Percentiles rank a stretch among this genome's conserved stretches.
Evolutionary conservation across 768 basidiomycete genomes (phyloP).

Genomic region (Tulasnella sp.): DNA sequence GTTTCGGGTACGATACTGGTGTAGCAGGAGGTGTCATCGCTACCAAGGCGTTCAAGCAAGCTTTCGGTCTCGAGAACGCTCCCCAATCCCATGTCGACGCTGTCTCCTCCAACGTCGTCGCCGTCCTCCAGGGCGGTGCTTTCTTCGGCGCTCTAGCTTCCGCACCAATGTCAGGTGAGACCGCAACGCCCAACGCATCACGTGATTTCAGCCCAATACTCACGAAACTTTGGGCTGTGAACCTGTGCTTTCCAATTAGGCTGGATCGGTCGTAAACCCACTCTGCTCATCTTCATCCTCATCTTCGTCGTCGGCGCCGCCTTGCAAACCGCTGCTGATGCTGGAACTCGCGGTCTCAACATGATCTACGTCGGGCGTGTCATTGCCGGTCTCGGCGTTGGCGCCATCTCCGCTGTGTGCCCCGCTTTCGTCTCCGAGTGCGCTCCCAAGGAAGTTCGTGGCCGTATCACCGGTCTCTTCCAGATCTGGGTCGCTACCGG

Average conservation of each 20-base stretch:
- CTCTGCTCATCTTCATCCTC: conserved; percentile 51
- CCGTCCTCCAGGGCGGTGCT: conserved; percentile 78
- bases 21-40: conserved; percentile 62
- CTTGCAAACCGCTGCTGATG: conserved; percentile 58
- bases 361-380: conserved; percentile 78
- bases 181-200: background rate
- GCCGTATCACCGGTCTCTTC: conserved; percentile 77
- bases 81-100: conserved; percentile 39
- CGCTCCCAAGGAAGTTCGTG: conserved; percentile 77
- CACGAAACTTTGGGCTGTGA: background rate
- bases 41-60: conserved; percentile 49
- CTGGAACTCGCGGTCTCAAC: conserved; percentile 44
- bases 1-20: conserved; percentile 38
- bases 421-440: conserved; percentile 85
- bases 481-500: conserved; percentile 82
- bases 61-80: conserved; percentile 49
- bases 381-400: conserved; percentile 71
- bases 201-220: background rate
- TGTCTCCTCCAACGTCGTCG: conserved; percentile 77
- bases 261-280: conserved; percentile 57
- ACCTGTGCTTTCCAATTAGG: conserved; percentile 31
- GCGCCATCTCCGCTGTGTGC: conserved; percentile 71
- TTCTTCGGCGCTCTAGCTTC: conserved; percentile 80
- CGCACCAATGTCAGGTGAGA: conserved; percentile 59
- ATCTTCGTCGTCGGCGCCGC: conserved; percentile 69